A percentile compares a stretch with the other conserved stretches of the same genome.
Conservation (phyloP, 148 eudicot genomes). For the Silene conica region DNA sequence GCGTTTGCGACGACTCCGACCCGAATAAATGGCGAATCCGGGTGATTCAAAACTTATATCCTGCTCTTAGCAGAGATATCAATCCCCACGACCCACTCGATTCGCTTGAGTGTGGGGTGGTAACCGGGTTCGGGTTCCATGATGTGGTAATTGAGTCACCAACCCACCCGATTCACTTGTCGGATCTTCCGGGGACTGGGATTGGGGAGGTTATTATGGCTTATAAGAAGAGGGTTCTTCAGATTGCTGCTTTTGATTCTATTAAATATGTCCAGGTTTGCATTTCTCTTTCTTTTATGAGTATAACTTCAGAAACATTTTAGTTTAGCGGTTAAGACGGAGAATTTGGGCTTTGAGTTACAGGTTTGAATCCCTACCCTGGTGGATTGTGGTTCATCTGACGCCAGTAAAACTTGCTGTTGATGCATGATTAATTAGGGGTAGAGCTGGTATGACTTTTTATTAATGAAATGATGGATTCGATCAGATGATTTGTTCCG, state of each 20-base stretch:
- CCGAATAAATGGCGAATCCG: constrained; percentile 53
- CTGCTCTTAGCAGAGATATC: constrained; percentile 69
- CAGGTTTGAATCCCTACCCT: too few relatives aligned
- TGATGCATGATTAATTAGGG: too few relatives aligned
- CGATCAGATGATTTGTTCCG: too few relatives aligned
- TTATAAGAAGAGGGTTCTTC: constrained; percentile 66
- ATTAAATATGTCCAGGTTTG: constrained; percentile 74
- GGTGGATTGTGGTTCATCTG: too few relatives aligned
- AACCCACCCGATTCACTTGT: constrained; percentile 57
- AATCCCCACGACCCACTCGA: constrained; percentile 16
- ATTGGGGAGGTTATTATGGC: constrained; percentile 72
- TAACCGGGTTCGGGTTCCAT: constrained; percentile 77
- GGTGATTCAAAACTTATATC: constrained; percentile 82
- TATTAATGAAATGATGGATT: too few relatives aligned
- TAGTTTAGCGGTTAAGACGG: neutral
- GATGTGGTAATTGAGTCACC: constrained; percentile 92
- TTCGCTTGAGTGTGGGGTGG: constrained; percentile 16
- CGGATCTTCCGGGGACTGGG: constrained; percentile 51
- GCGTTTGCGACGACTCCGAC: constrained; percentile 36
- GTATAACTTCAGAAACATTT: neutral
- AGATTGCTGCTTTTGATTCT: constrained; percentile 43
- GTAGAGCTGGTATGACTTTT: too few relatives aligned
- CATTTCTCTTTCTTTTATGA: constrained; percentile 6
- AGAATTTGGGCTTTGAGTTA: too few relatives aligned
- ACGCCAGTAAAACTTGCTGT: too few relatives aligned